Evolutionary conservation across 495 filamentous ascomycete genomes (phyloP), one percentile per base, ranked within the genome.

Genomic region (Rhypophila decipiens): DNA sequence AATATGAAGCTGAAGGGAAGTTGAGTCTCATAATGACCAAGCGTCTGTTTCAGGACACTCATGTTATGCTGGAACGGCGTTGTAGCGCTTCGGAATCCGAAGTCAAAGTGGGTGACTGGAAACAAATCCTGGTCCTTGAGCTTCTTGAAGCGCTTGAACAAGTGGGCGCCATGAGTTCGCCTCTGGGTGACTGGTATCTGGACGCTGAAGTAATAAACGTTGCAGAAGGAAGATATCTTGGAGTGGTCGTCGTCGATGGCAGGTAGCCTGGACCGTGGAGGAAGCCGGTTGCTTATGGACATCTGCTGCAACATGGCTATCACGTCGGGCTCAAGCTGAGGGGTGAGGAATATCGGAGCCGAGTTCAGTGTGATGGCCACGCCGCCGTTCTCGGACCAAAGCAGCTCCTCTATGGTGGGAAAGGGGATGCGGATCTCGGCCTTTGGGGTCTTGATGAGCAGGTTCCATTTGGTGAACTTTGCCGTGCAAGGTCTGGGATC

Each of bases 1-100:
- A 77, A 78, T 2, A 65, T 60, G 13, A 64, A 51, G 15, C 48
- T 63, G 41, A 65, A 73, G 0, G 62, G n/a, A 71, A 22, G 66
- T 47, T 7, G 29, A 31, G 9, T 21, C 34, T 35, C 41, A 47
- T 46, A 61, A 0, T 46, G 4, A 0, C 11, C 2, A 4, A 73
- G n/a, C n/a, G n/a, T n/a, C n/a, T n/a, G n/a, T n/a, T n/a, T n/a
- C n/a, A n/a, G n/a, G n/a, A n/a, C n/a, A n/a, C n/a, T n/a, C n/a
- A n/a, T n/a, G n/a, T n/a, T n/a, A n/a, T n/a, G n/a, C n/a, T n/a
- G n/a, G n/a, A n/a, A n/a, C n/a, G n/a, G n/a, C n/a, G n/a, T n/a
- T n/a, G n/a, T n/a, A n/a, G n/a, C n/a, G n/a, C n/a, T 23, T 10
- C 34, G 36, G 13, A 48, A 24, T 0, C 24, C 41, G 29, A 67